These are phyloP conservation scores for Vicia villosa DNA, from an alignment of 306 rosid genomes.

Conservation along the genomic window DNA sequence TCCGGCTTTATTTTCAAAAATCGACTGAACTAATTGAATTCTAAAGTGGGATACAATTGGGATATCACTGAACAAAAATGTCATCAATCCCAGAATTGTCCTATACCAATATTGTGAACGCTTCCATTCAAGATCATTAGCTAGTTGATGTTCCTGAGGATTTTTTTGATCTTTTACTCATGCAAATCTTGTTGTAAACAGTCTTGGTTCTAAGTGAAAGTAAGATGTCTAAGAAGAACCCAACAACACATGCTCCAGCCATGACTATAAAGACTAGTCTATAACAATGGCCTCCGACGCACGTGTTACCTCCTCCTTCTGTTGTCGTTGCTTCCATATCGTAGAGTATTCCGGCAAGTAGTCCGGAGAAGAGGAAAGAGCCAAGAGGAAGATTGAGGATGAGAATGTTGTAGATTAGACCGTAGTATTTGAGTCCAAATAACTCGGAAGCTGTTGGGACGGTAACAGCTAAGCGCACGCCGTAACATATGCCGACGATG, in stretches of 20 bases:
- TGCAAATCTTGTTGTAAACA: slow-evolving; percentile 62
- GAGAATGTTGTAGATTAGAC: slow-evolving; percentile 68
- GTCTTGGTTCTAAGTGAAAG: slow-evolving; percentile 62
- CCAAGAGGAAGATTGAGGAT: slow-evolving; percentile 93
- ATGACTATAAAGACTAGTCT: slow-evolving; percentile 68
- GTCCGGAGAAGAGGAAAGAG: slow-evolving; percentile 89
- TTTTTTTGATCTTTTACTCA: slow-evolving; percentile 58
- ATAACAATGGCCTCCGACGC: slow-evolving; percentile 87
- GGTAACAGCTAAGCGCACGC: slow-evolving; percentile 72
- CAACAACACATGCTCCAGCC: slow-evolving; percentile 72
- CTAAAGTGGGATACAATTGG: slow-evolving; percentile 7
- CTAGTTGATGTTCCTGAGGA: slow-evolving; percentile 17
- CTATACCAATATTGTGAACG: neutral
- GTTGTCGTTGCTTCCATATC: slow-evolving; percentile 79
- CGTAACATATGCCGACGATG: slow-evolving; percentile 80
- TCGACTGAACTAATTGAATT: slow-evolving; percentile 6
- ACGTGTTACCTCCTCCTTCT: slow-evolving; percentile 80
- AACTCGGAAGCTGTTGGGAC: slow-evolving; percentile 76
- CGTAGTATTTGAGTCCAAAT: slow-evolving; percentile 81
- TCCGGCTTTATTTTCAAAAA: slow-evolving; percentile 12
- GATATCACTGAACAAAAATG: slow-evolving; percentile 44
- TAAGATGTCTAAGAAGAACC: slow-evolving; percentile 72
- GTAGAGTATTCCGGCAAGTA: slow-evolving; percentile 79
- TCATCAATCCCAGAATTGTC: slow-evolving; percentile 39
- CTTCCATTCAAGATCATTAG: neutral